Conservation (phyloP, 2,329 filamentous ascomycete genomes). For the Neophaeococcomyces mojaviensis region DNA sequence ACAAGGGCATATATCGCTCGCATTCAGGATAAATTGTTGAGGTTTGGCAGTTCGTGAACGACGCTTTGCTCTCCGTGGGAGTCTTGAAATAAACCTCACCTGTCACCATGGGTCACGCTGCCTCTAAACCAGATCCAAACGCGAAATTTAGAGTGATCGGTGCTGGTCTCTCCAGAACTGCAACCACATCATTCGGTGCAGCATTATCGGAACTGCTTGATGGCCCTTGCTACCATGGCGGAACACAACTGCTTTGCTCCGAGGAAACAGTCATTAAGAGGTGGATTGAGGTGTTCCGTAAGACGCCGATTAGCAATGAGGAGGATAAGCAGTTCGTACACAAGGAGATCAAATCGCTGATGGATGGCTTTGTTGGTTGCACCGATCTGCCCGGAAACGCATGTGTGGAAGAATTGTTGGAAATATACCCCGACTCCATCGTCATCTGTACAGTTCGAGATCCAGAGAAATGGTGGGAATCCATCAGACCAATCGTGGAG, state of each 20-base stretch:
- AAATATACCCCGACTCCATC: constrained; percentile 43
- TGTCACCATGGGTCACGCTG: constrained; percentile 19
- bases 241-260: constrained; percentile 31
- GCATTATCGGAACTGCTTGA: constrained; percentile 43
- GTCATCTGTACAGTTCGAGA: constrained; percentile 40
- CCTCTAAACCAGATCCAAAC: constrained; percentile 17
- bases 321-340: constrained; percentile 26
- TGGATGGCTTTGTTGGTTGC: constrained; percentile 40
- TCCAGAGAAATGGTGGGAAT: constrained; percentile 35
- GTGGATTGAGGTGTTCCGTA: constrained; percentile 24
- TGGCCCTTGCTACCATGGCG: constrained; percentile 45
- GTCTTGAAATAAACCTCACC: too few species aligned
- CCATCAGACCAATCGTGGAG: constrained; percentile 23
- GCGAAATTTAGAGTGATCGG: constrained; percentile 19
- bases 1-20: too few species aligned
- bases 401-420: constrained; percentile 40
- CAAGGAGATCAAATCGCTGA: constrained; percentile 29
- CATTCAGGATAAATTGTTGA: neutral
- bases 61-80: neutral
- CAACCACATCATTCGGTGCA: constrained; percentile 44
- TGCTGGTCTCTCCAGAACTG: constrained; percentile 35
- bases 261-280: constrained; percentile 22
- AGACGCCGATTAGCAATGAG: constrained; percentile 19
- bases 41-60: neutral
- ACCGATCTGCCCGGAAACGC: constrained; percentile 39